Evolutionary conservation across 495 filamentous ascomycete species (phyloP).

Genomic region (Xylaria longipes): DNA sequence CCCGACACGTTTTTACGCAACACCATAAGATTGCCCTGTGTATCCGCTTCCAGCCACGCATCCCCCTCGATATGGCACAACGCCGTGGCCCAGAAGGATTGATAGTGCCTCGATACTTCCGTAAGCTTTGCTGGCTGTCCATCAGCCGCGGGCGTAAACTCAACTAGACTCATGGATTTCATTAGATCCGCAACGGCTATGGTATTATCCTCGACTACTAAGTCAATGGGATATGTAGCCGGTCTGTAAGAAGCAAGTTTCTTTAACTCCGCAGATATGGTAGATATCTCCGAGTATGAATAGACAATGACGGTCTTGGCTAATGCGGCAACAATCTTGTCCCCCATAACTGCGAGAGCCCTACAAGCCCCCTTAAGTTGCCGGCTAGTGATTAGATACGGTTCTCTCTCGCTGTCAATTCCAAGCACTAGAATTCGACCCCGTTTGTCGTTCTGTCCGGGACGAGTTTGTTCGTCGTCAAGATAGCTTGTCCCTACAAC

Average conservation of each 20-base stretch:
- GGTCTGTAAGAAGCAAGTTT: slow-evolving; percentile 78
- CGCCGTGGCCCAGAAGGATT: slow-evolving; percentile 82
- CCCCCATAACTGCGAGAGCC: slow-evolving; percentile 73
- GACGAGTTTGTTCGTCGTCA: slow-evolving; percentile 57
- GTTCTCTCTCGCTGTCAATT: slow-evolving; percentile 71
- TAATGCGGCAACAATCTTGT: slow-evolving; percentile 82
- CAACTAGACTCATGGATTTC: slow-evolving; percentile 84
- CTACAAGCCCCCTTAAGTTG: slow-evolving; percentile 78
- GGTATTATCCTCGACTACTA: slow-evolving; percentile 71
- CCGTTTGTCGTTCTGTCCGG: slow-evolving; percentile 50
- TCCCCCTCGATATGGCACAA: slow-evolving; percentile 73
- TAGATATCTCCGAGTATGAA: slow-evolving; percentile 56
- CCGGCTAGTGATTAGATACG: slow-evolving; percentile 70
- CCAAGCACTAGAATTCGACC: slow-evolving; percentile 88
- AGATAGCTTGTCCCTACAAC: slow-evolving; percentile 85
- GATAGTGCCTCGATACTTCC: slow-evolving; percentile 81
- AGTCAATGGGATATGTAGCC: slow-evolving; percentile 82
- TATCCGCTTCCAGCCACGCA: slow-evolving; percentile 79
- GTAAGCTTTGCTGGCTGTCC: slow-evolving; percentile 57
- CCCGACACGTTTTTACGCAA: slow-evolving; percentile 73
- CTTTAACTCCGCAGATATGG: slow-evolving; percentile 59
- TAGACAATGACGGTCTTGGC: slow-evolving; percentile 83
- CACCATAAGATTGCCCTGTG: slow-evolving; percentile 85
- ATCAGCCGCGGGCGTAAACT: slow-evolving; percentile 61
- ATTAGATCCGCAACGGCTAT: slow-evolving; percentile 92